Conservation (phyloP, 2,329 filamentous ascomycete genomes). For the Pseudogymnoascus sp. region DNA sequence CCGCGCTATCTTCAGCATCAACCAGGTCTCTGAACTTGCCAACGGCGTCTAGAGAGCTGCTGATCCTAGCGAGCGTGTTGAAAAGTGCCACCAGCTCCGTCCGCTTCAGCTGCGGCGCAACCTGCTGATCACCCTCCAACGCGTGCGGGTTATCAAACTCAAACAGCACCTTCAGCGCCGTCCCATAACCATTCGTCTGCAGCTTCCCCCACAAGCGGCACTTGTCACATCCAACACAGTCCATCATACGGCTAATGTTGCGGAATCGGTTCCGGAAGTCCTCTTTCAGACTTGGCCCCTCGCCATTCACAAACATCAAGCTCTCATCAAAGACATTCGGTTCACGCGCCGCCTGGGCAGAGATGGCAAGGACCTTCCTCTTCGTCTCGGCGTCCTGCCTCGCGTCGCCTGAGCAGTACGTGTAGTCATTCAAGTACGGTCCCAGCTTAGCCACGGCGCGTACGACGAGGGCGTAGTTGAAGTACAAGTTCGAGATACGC, state of each 20-base stretch:
- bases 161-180: constrained; percentile 90
- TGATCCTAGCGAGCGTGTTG: constrained; percentile 86
- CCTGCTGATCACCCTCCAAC: constrained; percentile 46
- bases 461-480: constrained; percentile 95
- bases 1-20: constrained; percentile 27
- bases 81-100: constrained; percentile 91
- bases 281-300: constrained; percentile 75
- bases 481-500: constrained; percentile 93
- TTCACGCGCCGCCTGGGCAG: constrained; percentile 58
- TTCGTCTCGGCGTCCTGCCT: constrained; percentile 73
- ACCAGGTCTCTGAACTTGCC: constrained; percentile 59
- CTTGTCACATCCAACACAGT: constrained; percentile 97
- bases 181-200: constrained; percentile 89
- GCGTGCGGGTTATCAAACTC: constrained; percentile 65
- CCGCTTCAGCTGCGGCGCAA: constrained; percentile 66
- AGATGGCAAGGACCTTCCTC: constrained; percentile 69
- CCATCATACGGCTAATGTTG: constrained; percentile 95
- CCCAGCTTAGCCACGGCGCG: constrained; percentile 86
- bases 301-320: constrained; percentile 81
- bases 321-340: constrained; percentile 87
- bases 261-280: constrained; percentile 96
- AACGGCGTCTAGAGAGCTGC: constrained; percentile 68
- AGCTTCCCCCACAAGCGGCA: constrained; percentile 97
- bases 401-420: constrained; percentile 82
- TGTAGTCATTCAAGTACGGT: constrained; percentile 70